Evolutionary conservation across 2,329 filamentous ascomycete genomes (phyloP), one percentile per base, ranked within the genome.

Genomic region (Seiridium unicorne): DNA sequence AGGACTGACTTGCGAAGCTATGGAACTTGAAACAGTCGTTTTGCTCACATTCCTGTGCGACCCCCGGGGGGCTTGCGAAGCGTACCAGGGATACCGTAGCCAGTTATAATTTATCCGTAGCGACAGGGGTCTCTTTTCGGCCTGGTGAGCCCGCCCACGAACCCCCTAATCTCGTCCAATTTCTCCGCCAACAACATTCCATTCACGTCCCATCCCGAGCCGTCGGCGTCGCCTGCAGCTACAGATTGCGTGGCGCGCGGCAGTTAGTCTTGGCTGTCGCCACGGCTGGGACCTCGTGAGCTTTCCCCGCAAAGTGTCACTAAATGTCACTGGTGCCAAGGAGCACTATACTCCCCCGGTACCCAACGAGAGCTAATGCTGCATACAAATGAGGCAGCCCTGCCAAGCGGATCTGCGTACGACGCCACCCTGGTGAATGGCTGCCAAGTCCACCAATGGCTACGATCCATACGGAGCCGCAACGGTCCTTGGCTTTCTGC

Each of bases 381-480:
- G 38, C 38, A 47, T 10, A 46, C 42, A 35, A 57, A 57, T 48
- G 40, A 44, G 54, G 13, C 35, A 38, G 8, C 13, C 31, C 44
- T 35, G 42, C 26, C 44, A 48, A 46, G 32, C 42, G 35, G 42
- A 26, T 57, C 54, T 31, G 31, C 34, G 34, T 55, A 35, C 53
- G 9, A 55, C 36, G 38, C 32, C 18, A 55, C 18, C n/a, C 3
- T 54, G 13, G 13, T 13, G 9, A 36, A 35, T 9, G 51, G 6
- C 34, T 55, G 53, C 42, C 54, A 57, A 47, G 40, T 57, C 54
- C 54, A 57, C 54, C 54, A 57, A 57, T 57, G 10, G 38, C 42
- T 34, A 35, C n/a, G 9, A 6, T 10, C 9, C n/a, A n/a, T 8
- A 48, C 32, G 54, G 54, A 57, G 54, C 54, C 54, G 54, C 54